phyloP scores from a whole-genome alignment of 2,329 filamentous ascomycete species.

The Ascochyta clinopodiicola region DNA sequence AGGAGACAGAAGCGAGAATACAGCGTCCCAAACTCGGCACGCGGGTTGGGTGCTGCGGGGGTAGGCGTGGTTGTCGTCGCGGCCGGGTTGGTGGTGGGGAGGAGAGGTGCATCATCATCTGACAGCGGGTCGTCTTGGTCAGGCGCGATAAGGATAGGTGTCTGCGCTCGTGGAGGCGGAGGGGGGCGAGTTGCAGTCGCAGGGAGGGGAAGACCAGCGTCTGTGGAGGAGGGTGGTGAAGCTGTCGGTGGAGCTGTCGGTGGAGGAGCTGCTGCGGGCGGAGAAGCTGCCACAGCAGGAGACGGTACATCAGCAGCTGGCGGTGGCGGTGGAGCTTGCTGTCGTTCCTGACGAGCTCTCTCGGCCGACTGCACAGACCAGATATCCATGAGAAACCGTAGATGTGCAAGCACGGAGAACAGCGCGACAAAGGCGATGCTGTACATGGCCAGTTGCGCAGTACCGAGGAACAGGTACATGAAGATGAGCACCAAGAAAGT shows the following conservation, averaged over 20 bases:
- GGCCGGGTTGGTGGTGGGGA: constrained; percentile 37
- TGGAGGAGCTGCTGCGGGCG: constrained; percentile 23
- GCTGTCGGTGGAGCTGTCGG: constrained; percentile 9
- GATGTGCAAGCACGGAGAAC: constrained; percentile 66
- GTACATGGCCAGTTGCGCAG: constrained; percentile 62
- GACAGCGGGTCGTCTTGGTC: constrained; percentile 61
- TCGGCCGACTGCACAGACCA: constrained; percentile 67
- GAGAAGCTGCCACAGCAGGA: constrained; percentile 26
- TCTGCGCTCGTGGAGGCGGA: constrained; percentile 49
- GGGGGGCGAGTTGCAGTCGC: constrained; percentile 54
- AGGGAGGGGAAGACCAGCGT: constrained; percentile 55
- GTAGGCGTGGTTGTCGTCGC: constrained; percentile 19
- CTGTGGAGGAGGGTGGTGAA: constrained; percentile 29
- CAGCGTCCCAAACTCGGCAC: constrained; percentile 62
- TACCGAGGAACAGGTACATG: constrained; percentile 58
- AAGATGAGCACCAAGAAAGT: constrained; percentile 62
- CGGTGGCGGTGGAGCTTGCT: constrained; percentile 46
- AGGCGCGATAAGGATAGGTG: constrained; percentile 64
- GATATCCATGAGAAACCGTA: constrained; percentile 72
- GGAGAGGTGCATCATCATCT: constrained; percentile 32
- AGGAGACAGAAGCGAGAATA: constrained; percentile 69
- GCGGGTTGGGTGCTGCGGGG: constrained; percentile 33
- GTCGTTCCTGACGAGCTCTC: constrained; percentile 51
- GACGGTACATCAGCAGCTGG: constrained; percentile 22
- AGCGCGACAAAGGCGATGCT: constrained; percentile 65